Percentiles rank a stretch among this genome's conserved stretches.
phyloP scores from a whole-genome alignment of 352 stramenopile genomes.

The Phytophthora pisi region DNA sequence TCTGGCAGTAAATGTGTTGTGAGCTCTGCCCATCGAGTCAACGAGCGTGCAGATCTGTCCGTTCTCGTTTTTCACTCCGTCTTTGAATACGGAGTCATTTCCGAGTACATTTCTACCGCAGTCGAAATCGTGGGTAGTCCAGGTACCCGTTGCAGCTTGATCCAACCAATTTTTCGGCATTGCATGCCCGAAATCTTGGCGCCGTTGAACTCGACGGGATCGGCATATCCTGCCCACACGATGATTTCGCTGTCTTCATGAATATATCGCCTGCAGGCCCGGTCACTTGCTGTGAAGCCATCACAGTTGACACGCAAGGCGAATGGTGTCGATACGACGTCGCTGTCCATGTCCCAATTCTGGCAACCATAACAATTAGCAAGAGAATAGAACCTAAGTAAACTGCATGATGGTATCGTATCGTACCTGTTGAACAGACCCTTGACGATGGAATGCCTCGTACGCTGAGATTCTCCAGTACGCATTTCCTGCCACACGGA shows the following conservation, averaged over 20 bases:
- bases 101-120: slow-evolving; percentile 52
- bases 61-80: slow-evolving; percentile 14
- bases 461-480: slow-evolving; percentile 11
- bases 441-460: slow-evolving; percentile 9
- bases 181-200: slow-evolving; percentile 34
- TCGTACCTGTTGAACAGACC: slow-evolving; percentile 1
- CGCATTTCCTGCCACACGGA: slow-evolving; percentile 18
- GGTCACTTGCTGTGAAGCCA: slow-evolving; percentile 26
- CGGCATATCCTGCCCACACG: slow-evolving; percentile 40
- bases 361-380: background rate
- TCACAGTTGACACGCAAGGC: slow-evolving; percentile 5
- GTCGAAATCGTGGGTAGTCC: slow-evolving; percentile 6
- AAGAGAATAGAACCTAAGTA: too few relatives aligned
- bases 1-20: slow-evolving; percentile 35
- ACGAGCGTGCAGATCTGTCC: slow-evolving; percentile 27
- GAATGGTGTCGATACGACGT: slow-evolving; percentile 9
- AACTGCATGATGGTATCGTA: background rate
- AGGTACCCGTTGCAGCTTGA: slow-evolving; percentile 13
- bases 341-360: background rate
- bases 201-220: slow-evolving; percentile 41
- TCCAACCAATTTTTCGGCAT: slow-evolving; percentile 37
- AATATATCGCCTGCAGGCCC: slow-evolving; percentile 41
- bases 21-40: slow-evolving; percentile 29
- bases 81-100: slow-evolving; percentile 44
- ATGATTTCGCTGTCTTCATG: slow-evolving; percentile 38